phyloP scores from a whole-genome alignment of 768 basidiomycete genomes.

The Botryobasidium botryosum region DNA sequence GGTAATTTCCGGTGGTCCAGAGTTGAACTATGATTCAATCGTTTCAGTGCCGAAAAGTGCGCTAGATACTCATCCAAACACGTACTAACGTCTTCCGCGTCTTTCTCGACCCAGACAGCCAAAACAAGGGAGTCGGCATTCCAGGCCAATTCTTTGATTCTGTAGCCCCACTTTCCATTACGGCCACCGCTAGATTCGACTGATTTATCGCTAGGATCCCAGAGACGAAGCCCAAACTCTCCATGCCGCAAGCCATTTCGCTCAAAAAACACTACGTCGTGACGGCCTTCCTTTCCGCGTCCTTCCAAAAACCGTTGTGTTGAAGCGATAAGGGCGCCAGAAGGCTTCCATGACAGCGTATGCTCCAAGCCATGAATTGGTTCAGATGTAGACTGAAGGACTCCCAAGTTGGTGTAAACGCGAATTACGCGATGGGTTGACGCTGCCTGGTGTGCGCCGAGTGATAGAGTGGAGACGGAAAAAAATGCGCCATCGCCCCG shows the following conservation, averaged over 20 bases:
- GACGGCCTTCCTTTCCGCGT: slow-evolving; percentile 43
- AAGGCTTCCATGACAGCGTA: slow-evolving; percentile 66
- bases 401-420: slow-evolving; percentile 37
- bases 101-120: slow-evolving; percentile 64
- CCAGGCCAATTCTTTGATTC: slow-evolving; percentile 65
- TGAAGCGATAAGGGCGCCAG: slow-evolving; percentile 67
- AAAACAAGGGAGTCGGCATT: slow-evolving; percentile 77
- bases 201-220: too few relatives aligned
- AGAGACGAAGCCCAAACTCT: slow-evolving; percentile 52
- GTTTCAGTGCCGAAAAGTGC: neutral
- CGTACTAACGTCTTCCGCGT: slow-evolving; percentile 54
- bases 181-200: too few relatives aligned
- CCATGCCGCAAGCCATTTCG: slow-evolving; percentile 86
- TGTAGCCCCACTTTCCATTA: slow-evolving; percentile 42
- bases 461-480: slow-evolving; percentile 55
- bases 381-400: slow-evolving; percentile 73
- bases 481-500: slow-evolving; percentile 87
- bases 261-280: slow-evolving; percentile 90
- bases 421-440: slow-evolving; percentile 56
- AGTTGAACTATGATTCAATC: slow-evolving; percentile 51
- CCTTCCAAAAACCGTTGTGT: slow-evolving; percentile 73
- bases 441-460: slow-evolving; percentile 18
- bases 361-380: slow-evolving; percentile 70
- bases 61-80: slow-evolving; percentile 3
- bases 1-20: slow-evolving; percentile 89